Conservation (phyloP, 805 yeast genomes). For the Kodamaea kakaduensis region DNA sequence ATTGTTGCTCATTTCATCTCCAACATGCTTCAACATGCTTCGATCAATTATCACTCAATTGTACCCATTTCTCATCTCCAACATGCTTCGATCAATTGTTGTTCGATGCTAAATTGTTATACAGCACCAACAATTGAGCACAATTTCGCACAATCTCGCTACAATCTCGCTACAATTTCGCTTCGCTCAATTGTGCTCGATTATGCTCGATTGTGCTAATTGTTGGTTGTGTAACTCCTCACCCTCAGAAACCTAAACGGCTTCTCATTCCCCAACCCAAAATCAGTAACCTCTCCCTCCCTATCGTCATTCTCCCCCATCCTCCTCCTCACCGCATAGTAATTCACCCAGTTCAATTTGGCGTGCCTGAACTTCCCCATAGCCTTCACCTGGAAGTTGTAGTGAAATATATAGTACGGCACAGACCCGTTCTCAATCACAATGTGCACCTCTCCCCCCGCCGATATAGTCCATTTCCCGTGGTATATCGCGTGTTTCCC, state of each 20-base stretch:
- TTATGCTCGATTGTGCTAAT: constrained; percentile 6
- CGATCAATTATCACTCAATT: too few relatives aligned
- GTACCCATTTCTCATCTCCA: too few relatives aligned
- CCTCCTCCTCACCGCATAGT: constrained; percentile 50
- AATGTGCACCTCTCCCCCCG: constrained; percentile 49
- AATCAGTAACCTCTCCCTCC: constrained; percentile 44
- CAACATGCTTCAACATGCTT: too few relatives aligned
- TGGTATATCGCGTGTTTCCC: constrained; percentile 28
- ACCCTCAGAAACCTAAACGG: constrained; percentile 76
- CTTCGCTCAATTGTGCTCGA: too few relatives aligned
- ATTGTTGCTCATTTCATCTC: too few relatives aligned
- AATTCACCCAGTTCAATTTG: constrained; percentile 67
- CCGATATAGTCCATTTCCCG: constrained; percentile 57
- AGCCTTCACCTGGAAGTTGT: constrained; percentile 55
- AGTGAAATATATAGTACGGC: constrained; percentile 57
- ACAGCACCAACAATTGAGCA: neutral
- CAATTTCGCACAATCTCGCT: neutral
- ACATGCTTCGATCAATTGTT: too few relatives aligned
- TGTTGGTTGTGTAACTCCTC: constrained; percentile 27
- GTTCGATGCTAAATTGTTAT: constrained; percentile 3
- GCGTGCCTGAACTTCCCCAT: constrained; percentile 56
- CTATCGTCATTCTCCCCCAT: constrained; percentile 40
- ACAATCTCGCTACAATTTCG: too few relatives aligned
- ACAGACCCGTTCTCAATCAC: constrained; percentile 55
- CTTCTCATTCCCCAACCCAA: constrained; percentile 67